Percentiles rank a stretch among this genome's conserved stretches.
Evolutionary conservation across 2,329 filamentous ascomycete genomes (phyloP).

Genomic region (Alternaria postmessia): DNA sequence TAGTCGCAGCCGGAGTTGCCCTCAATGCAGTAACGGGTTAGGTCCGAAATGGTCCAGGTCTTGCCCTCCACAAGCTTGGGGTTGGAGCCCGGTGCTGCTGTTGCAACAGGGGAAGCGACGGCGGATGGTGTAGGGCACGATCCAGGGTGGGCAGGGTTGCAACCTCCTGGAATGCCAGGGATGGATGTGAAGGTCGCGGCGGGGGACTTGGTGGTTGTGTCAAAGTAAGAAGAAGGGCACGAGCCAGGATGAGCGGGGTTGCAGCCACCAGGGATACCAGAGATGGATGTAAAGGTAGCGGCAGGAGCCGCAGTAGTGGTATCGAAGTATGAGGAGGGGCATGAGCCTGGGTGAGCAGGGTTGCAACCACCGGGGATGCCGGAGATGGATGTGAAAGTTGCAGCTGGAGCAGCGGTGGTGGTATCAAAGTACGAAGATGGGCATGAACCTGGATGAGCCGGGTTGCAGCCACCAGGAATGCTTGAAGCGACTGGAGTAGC

Average conservation of each 20-base stretch:
- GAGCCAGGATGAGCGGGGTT: constrained; percentile 5
- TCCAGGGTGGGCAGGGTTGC: constrained; percentile 10
- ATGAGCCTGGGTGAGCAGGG: neutral
- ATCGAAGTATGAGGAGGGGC: constrained; percentile 6
- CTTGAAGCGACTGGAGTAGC: neutral
- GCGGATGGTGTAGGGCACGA: constrained; percentile 5
- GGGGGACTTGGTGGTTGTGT: constrained; percentile 5
- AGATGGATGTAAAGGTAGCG: neutral
- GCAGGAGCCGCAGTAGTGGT: constrained; percentile 6
- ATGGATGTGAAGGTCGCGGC: constrained; percentile 1
- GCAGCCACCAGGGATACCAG: constrained; percentile 9
- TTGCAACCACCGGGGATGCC: constrained; percentile 13
- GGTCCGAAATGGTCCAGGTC: constrained; percentile 21
- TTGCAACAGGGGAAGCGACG: neutral
- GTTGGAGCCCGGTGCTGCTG: constrained; percentile 9
- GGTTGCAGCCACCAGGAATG: constrained; percentile 15
- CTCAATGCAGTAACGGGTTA: constrained; percentile 23
- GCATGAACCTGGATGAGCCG: neutral
- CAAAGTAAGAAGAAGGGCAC: constrained; percentile 6
- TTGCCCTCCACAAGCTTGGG: constrained; percentile 19
- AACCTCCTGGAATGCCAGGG: constrained; percentile 8
- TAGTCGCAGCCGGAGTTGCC: constrained; percentile 28
- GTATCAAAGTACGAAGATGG: constrained; percentile 12
- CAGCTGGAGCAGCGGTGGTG: neutral
- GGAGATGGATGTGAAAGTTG: neutral